A percentile compares a stretch with the other conserved stretches of the same genome.
phyloP scores from a whole-genome alignment of 1,284 basidiomycete genomes.

The Sutorius eximius region DNA sequence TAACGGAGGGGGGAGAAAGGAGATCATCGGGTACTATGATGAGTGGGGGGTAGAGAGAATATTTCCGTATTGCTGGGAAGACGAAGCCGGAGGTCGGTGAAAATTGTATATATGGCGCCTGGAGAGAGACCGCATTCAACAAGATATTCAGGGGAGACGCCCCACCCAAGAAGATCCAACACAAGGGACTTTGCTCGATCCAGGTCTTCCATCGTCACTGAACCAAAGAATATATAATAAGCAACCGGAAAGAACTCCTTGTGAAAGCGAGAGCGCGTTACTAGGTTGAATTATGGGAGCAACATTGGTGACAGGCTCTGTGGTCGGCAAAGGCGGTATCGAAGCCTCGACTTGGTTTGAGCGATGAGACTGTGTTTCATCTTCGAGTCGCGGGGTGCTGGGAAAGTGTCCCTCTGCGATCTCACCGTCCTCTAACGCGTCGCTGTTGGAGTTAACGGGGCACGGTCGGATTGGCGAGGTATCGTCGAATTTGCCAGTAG shows the following conservation, averaged over 20 bases:
- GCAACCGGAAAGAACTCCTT: not conserved
- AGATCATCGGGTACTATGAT: slow-evolving; percentile 1
- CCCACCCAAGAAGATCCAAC: slow-evolving; percentile 47
- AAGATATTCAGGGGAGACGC: slow-evolving; percentile 45
- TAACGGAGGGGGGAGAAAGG: not conserved
- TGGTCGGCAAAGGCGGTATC: not conserved
- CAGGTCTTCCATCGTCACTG: slow-evolving; percentile 38
- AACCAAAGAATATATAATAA: not conserved
- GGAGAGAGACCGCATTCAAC: slow-evolving; percentile 42
- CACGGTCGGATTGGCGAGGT: not conserved
- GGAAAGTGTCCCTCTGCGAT: slow-evolving; percentile 13
- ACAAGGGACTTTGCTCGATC: slow-evolving; percentile 42
- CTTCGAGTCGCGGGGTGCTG: not conserved
- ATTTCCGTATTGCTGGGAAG: slow-evolving; percentile 26
- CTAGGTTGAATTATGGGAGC: slow-evolving; percentile 1
- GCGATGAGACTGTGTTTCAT: not conserved
- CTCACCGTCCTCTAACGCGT: slow-evolving; percentile 23
- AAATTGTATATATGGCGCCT: slow-evolving; percentile 39
- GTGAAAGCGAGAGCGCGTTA: slow-evolving; percentile 5
- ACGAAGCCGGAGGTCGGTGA: slow-evolving; percentile 41
- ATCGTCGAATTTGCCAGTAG: not conserved
- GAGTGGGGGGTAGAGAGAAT: not conserved
- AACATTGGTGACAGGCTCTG: not conserved
- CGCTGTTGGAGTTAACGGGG: not conserved
- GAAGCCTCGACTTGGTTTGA: not conserved